Base-by-base conservation (phyloP, 805 yeast species). In the Dipodascus geniculatus region DNA sequence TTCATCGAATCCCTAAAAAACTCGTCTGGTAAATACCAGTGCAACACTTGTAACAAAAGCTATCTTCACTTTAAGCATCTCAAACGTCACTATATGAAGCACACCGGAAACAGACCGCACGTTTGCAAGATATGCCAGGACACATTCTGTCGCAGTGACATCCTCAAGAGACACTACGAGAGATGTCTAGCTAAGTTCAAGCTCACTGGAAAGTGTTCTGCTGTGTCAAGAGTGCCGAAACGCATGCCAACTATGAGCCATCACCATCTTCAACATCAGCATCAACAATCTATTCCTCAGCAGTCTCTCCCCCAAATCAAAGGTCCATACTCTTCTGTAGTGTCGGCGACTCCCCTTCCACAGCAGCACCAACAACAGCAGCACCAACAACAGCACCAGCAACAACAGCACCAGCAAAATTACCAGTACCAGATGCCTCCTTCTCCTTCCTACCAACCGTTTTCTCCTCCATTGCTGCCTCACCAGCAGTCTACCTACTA, bases 51-150 rank as follows among this genome's bases (percentile, higher is more conserved):
- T 48, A 48, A 55, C 20, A 58, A 60, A 23, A 51, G 63, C 11
- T 65, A 64, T 51, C 58, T 57, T 14, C 63, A 63, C 50, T 81
- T 87, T 9, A 93, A 86, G 63, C 95, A 87, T 68, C 72, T 86
- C 60, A 90, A 90, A 9, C 73, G 95, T 55, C 95, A 86, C 68
- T 79, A 83, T 51, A 70, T 91, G 50, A 83, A 84, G 60, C 95
- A 87, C 66, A 87, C 95, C 0, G 95, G 95, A 24, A 90, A 85
- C 63, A 68, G 91, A 56, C 95, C 95, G 0, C 86, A 84, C 64
- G 80, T 85, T 53, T 87, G 95, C 64, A 80, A 79, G 24, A 79
- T 78, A 62, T 87, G 95, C 64, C 67, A 79, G 14, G 56, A 51
- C 23, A 51, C 55, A 11, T 61, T 60, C 35, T 53, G 56, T 23